Evolutionary conservation across 257 asterid genomes (phyloP), one percentile per base, ranked within the genome.

Genomic region (Nicotiana noctiflora): DNA sequence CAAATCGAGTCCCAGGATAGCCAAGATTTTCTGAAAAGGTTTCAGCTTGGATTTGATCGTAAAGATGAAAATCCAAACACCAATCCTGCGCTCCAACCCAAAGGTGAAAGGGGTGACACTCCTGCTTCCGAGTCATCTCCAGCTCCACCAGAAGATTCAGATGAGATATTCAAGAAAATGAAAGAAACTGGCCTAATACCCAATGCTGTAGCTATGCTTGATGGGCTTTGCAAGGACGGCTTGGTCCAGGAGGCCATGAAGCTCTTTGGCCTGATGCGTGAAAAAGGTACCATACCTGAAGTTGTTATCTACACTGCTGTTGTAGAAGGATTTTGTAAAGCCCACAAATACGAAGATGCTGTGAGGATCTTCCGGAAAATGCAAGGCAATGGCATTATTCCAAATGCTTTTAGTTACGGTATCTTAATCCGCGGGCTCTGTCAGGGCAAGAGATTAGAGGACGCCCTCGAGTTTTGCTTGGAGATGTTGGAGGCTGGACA

Each of bases 181-280:
- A 93, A 95, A 90, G 91, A 89, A 88, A 89, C 97, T 62, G 97
- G 98, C 11, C 83, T 95, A 85, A 91, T 95, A 81, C 97, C 98
- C 1, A 93, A 92, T 56, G 98, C 97, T 14, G 98, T 95, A 66
- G 97, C 98, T 5, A 92, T 95, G 99, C 97, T 93, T 51, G 98
- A 93, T 74, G 96, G 97, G 6, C 82, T 95, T 81, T 95, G 97
- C 82, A 95, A 93, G 86, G 98, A 94, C 40, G 98, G 98, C 75
- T 84, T 90, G 75, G 94, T 92, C 82, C 96, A 90, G 62, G 98
- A 94, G 23, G 98, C 98, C 25, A 90, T 93, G 94, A 90, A 90
- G 86, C 90, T 94, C 82, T 93, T 94, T 37, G 91, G 93, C 9
- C 51, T 86, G 84, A 94, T 94, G 98, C 95, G 97, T 8, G 98